Percentiles rank a stretch among this genome's conserved stretches.
Conservation (phyloP, 2,329 filamentous ascomycete species). For the Orbilia javanica region DNA sequence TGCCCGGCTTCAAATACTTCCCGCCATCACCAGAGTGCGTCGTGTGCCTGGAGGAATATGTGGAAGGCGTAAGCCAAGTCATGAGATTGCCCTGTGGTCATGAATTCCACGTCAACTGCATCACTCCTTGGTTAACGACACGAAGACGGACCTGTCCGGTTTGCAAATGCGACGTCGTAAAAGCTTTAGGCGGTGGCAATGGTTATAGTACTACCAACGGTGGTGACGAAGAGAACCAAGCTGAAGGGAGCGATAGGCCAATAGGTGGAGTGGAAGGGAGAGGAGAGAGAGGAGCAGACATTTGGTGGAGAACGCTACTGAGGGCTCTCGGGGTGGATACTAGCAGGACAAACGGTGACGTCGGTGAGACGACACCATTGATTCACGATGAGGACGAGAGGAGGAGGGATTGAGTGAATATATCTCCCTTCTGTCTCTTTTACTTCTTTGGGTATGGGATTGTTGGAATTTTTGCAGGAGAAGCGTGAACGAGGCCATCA, state of each 20-base stretch:
- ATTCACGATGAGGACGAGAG: conserved; percentile 42
- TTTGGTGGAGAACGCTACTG: conserved; percentile 42
- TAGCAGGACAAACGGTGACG: conserved; percentile 6
- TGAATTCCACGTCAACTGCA: conserved; percentile 98
- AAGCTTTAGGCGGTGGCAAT: conserved; percentile 62
- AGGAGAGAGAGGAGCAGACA: conserved; percentile 8
- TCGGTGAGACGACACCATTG: conserved; percentile 47
- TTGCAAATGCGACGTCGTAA: conserved; percentile 95
- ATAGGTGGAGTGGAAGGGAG: conserved; percentile 30
- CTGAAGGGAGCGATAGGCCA: conserved; percentile 11
- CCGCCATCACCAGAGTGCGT: conserved; percentile 82
- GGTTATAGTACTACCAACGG: conserved; percentile 30
- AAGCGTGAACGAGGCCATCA: background rate
- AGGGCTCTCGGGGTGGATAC: conserved; percentile 23
- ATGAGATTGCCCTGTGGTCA: conserved; percentile 98
- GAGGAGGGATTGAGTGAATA: conserved; percentile 32
- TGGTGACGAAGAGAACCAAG: conserved; percentile 40
- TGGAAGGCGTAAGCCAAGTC: conserved; percentile 91
- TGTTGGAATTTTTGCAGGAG: background rate
- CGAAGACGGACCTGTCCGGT: conserved; percentile 97
- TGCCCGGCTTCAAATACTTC: conserved; percentile 68
- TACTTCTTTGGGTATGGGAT: background rate
- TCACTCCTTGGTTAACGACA: conserved; percentile 97
- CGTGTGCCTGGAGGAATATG: conserved; percentile 94
- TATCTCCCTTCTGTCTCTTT: conserved; percentile 1